Percentiles rank a stretch among this genome's conserved stretches.
phyloP scores from a whole-genome alignment of 352 stramenopile species.

The Globisporangium nunn region DNA sequence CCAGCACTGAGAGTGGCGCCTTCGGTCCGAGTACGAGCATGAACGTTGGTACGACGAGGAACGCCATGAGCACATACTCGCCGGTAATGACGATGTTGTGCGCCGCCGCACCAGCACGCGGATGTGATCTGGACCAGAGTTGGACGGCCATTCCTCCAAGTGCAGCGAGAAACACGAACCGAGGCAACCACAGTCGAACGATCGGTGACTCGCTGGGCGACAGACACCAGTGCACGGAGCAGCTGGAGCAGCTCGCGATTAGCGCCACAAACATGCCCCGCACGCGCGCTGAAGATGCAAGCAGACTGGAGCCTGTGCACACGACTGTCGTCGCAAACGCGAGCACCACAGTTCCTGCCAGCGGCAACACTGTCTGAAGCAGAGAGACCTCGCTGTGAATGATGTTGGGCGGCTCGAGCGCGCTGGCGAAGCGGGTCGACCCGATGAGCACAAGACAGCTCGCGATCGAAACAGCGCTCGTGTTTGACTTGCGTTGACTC shows the following conservation, averaged over 20 bases:
- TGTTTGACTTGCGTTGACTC: slow-evolving; percentile 11
- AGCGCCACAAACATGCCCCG: slow-evolving; percentile 17
- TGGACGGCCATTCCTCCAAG: slow-evolving; percentile 10
- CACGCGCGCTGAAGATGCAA: slow-evolving; percentile 9
- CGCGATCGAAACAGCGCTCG: slow-evolving; percentile 1
- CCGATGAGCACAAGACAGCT: slow-evolving; percentile 34
- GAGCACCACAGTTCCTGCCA: slow-evolving; percentile 17
- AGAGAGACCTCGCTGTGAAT: slow-evolving; percentile 43
- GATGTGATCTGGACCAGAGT: background rate
- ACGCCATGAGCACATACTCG: slow-evolving; percentile 27
- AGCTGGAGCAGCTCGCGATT: slow-evolving; percentile 21
- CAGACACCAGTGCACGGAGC: slow-evolving; percentile 39
- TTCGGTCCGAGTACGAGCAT: slow-evolving; percentile 61
- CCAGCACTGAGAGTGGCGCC: slow-evolving; percentile 48
- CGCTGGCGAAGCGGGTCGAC: slow-evolving; percentile 33
- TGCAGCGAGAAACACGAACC: slow-evolving; percentile 39
- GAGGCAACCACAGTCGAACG: slow-evolving; percentile 52
- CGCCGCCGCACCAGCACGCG: background rate
- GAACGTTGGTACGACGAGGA: slow-evolving; percentile 36
- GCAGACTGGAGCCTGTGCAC: slow-evolving; percentile 2
- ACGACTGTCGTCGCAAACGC: slow-evolving; percentile 13
- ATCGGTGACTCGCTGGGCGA: slow-evolving; percentile 28
- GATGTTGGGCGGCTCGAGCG: slow-evolving; percentile 58
- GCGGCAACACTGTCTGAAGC: slow-evolving; percentile 27
- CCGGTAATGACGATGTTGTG: background rate